These are phyloP conservation scores for Stylosanthes scabra DNA, from an alignment of 331 rosid genomes.

Conservation along the genomic window DNA sequence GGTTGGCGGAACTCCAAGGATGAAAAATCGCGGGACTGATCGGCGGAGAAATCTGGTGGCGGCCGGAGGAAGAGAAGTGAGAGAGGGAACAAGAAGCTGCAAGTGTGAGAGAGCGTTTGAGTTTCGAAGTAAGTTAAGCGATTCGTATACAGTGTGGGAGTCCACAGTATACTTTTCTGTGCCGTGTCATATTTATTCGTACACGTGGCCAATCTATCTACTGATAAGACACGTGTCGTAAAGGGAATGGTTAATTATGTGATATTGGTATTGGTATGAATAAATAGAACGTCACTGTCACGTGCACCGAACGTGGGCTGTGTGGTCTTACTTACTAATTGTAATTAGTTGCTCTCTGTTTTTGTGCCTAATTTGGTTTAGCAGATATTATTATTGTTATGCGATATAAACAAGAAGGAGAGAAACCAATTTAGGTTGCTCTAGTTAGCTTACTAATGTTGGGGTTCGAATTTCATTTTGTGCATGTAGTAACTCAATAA, in stretches of 20 bases:
- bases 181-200: background rate
- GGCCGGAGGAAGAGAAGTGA: background rate
- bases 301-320: background rate
- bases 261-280: too few relatives aligned
- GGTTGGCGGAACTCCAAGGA: conserved; percentile 4
- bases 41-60: conserved; percentile 29
- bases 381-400: background rate
- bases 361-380: background rate
- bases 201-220: background rate
- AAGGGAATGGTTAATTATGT: background rate
- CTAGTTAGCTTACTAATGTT: too few relatives aligned
- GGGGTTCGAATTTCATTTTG: too few relatives aligned
- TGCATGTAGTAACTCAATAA: too few relatives aligned
- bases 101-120: background rate
- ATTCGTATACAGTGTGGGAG: background rate
- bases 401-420: background rate
- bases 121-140: background rate
- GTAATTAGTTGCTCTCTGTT: too few relatives aligned
- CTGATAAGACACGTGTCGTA: background rate
- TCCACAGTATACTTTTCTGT: background rate
- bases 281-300: too few relatives aligned
- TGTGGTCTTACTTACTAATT: background rate
- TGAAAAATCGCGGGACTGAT: conserved; percentile 32
- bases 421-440: too few relatives aligned
- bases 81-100: background rate